These are phyloP conservation scores for Epichloe aotearoae DNA, from an alignment of 2,329 filamentous ascomycete genomes.

Conservation along the genomic window DNA sequence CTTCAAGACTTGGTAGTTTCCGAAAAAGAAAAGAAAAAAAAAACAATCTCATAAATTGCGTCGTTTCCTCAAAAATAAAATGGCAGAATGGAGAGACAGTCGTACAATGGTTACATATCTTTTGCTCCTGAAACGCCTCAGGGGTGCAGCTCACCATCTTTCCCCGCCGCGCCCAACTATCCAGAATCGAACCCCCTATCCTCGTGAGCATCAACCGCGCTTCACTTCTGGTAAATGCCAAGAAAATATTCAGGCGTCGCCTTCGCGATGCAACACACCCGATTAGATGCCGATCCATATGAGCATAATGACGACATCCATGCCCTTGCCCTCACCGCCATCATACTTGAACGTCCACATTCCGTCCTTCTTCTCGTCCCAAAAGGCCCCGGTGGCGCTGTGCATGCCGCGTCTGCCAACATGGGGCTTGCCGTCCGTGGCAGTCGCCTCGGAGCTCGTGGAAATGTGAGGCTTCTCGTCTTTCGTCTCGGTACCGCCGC, in stretches of 20 bases:
- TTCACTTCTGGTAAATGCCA: neutral
- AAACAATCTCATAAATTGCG: neutral
- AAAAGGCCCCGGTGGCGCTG: constrained; percentile 72
- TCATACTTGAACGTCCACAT: constrained; percentile 87
- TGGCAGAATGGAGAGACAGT: constrained; percentile 1
- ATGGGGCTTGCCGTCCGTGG: constrained; percentile 53
- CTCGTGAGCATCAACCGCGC: neutral
- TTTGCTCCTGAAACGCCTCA: constrained; percentile 4
- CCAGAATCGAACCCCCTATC: neutral
- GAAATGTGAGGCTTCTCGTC: constrained; percentile 39
- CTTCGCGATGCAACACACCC: neutral
- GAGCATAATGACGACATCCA: constrained; percentile 58
- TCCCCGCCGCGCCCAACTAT: neutral
- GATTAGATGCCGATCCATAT: constrained; percentile 63
- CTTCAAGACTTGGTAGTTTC: no score
- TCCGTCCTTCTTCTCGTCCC: constrained; percentile 82
- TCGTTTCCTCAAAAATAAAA: neutral
- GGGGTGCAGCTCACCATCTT: neutral
- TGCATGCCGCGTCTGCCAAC: constrained; percentile 85
- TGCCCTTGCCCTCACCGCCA: constrained; percentile 49
- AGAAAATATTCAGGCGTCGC: neutral
- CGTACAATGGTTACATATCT: neutral
- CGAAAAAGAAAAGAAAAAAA: no score
- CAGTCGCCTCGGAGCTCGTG: constrained; percentile 39
- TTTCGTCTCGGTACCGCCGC: constrained; percentile 33